phyloP scores from a whole-genome alignment of 768 basidiomycete species.

The Terana coerulea region DNA sequence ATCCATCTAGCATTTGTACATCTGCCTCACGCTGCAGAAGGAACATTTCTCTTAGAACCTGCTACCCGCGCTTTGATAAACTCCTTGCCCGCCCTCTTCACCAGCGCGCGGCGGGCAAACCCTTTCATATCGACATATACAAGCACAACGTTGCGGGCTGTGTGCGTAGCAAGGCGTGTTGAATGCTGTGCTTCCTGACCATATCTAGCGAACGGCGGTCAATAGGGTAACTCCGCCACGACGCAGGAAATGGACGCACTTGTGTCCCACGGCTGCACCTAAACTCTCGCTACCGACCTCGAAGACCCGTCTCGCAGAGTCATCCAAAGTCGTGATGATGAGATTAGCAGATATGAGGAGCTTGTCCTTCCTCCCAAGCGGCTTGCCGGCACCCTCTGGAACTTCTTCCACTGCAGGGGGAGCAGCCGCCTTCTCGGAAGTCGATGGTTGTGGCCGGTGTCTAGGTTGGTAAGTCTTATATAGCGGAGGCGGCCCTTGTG shows the following conservation, averaged over 20 bases:
- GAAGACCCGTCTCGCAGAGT: conserved; percentile 49
- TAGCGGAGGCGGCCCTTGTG: conserved; percentile 6
- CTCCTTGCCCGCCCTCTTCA: conserved; percentile 58
- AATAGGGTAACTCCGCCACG: no score
- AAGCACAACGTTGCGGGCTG: conserved; percentile 66
- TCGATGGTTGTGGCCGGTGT: not conserved
- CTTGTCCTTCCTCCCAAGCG: conserved; percentile 41
- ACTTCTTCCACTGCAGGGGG: not conserved
- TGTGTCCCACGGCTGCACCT: conserved; percentile 52
- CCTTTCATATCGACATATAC: conserved; percentile 77
- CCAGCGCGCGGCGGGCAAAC: conserved; percentile 63
- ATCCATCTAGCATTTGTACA: no score
- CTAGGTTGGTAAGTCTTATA: conserved; percentile 12
- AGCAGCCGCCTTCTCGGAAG: not conserved
- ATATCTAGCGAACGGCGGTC: conserved; percentile 36
- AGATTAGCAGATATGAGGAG: conserved; percentile 63
- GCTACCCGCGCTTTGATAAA: conserved; percentile 45
- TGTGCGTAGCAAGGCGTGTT: conserved; percentile 56
- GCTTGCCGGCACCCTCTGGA: not conserved
- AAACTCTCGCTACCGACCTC: conserved; percentile 46
- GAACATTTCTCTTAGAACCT: conserved; percentile 10
- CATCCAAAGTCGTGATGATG: conserved; percentile 59
- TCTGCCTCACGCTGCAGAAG: not conserved
- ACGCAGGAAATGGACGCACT: conserved; percentile 43
- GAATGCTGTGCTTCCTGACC: conserved; percentile 61